phyloP scores from a whole-genome alignment of 2,329 filamentous ascomycete species.

The Domatiomyces catenatus region DNA sequence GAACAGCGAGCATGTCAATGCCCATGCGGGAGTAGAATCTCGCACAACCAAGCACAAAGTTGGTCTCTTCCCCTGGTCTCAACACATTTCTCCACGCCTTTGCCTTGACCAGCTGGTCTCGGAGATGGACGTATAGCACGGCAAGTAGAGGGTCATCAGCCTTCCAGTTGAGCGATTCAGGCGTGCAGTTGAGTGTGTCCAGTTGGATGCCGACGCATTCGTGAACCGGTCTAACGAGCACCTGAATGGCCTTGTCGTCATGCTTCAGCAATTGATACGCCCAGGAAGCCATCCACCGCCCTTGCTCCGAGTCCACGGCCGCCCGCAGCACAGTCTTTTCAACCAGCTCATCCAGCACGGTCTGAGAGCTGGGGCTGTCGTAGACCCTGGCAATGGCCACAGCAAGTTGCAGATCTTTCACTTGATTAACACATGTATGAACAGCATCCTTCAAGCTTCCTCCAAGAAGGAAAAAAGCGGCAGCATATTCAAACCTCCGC shows the following conservation, averaged over 20 bases:
- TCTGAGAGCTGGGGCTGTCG: conserved; percentile 60
- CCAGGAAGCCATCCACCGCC: conserved; percentile 84
- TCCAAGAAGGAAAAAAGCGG: conserved; percentile 85
- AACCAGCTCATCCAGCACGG: conserved; percentile 56
- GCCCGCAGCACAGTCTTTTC: conserved; percentile 63
- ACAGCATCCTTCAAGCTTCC: conserved; percentile 74
- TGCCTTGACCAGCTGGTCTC: conserved; percentile 67
- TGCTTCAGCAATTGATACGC: conserved; percentile 81
- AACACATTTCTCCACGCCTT: conserved; percentile 66
- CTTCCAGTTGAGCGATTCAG: conserved; percentile 64
- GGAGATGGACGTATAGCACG: conserved; percentile 71
- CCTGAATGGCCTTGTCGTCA: conserved; percentile 68
- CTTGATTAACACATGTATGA: conserved; percentile 69
- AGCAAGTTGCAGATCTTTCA: conserved; percentile 78
- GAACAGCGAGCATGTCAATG: conserved; percentile 75
- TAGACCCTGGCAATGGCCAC: conserved; percentile 78
- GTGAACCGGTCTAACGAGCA: conserved; percentile 66
- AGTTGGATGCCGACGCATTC: conserved; percentile 43
- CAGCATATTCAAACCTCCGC: conserved; percentile 82
- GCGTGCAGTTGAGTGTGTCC: conserved; percentile 26
- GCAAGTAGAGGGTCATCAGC: conserved; percentile 74
- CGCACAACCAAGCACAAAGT: conserved; percentile 76
- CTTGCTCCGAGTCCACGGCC: conserved; percentile 37
- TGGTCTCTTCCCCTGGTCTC: conserved; percentile 65
- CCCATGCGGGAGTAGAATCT: conserved; percentile 80